Evolutionary conservation across 75 land plant genomes (phyloP).

Genomic region (Chamaecyparis obtusa): DNA sequence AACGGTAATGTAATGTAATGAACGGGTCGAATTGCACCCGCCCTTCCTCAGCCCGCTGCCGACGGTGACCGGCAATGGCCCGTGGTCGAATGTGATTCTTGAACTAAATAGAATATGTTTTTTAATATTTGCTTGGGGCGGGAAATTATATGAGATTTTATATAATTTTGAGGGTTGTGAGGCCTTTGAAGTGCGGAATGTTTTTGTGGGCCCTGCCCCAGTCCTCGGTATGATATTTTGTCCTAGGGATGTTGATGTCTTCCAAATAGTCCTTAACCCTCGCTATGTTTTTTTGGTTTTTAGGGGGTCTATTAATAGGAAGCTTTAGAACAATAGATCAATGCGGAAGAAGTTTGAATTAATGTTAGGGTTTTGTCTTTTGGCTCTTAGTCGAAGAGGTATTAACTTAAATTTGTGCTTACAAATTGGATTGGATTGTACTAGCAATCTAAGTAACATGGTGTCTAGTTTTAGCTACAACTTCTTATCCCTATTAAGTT

Average conservation of each 20-base stretch:
- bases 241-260: not conserved
- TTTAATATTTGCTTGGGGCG: constrained; percentile 1
- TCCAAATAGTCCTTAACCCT: not conserved
- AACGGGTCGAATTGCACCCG: not conserved
- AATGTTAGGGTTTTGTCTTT: too few species aligned
- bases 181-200: not conserved
- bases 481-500: too few species aligned
- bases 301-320: not conserved
- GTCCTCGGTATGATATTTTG: not conserved
- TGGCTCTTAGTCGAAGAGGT: too few species aligned
- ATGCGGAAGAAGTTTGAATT: too few species aligned
- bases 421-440: too few species aligned
- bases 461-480: too few species aligned
- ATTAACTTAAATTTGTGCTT: too few species aligned
- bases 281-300: not conserved
- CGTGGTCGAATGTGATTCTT: not conserved
- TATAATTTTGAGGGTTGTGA: not conserved
- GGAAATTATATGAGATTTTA: not conserved
- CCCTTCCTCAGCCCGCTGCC: not conserved
- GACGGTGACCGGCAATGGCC: constrained; percentile 3
- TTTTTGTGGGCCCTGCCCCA: not conserved
- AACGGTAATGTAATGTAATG: constrained; percentile 5
- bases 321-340: too few species aligned
- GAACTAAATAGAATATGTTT: not conserved
- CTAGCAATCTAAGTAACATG: too few species aligned